A percentile compares a stretch with the other conserved stretches of the same genome.
Evolutionary conservation across 192 early-diverging fungal species (phyloP).

Genomic region (Backusella parvicylindrica): DNA sequence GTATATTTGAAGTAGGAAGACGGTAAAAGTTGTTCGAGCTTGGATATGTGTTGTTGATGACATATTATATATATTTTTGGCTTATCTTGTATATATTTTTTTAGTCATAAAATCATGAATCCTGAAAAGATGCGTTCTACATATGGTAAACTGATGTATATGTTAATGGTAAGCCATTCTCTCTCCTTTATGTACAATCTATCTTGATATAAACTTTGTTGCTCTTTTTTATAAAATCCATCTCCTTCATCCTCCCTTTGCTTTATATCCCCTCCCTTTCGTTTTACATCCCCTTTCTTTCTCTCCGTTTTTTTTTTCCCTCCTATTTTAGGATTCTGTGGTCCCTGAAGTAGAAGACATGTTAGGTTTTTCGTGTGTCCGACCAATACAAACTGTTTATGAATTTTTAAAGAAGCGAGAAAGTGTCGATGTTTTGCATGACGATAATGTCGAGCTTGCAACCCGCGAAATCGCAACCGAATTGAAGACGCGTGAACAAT

Average conservation of each 20-base stretch:
- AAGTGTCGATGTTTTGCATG: conserved; percentile 70
- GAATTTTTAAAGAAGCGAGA: conserved; percentile 62
- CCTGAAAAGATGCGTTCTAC: conserved; percentile 95
- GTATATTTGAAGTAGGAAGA: conserved; percentile 65
- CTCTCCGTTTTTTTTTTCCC: neutral
- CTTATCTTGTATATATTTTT: neutral
- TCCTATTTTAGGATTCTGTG: conserved; percentile 58
- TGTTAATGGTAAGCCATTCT: conserved; percentile 61
- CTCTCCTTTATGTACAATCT: neutral
- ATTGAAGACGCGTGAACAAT: conserved; percentile 59
- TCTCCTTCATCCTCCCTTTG: neutral
- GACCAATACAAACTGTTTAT: conserved; percentile 91
- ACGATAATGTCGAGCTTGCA: conserved; percentile 74
- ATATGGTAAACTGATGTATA: conserved; percentile 95
- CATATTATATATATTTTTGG: neutral
- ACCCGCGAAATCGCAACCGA: conserved; percentile 67
- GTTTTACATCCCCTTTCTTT: neutral
- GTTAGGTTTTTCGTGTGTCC: conserved; percentile 74
- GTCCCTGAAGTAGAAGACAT: conserved; percentile 69
- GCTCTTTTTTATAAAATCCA: neutral
- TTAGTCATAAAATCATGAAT: conserved; percentile 81
- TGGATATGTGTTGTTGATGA: neutral
- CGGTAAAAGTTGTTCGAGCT: conserved; percentile 30
- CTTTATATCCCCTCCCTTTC: neutral
- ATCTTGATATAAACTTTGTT: neutral